Evolutionary conservation across 2,329 filamentous ascomycete species (phyloP), one percentile per base, ranked within the genome.

Genomic region (Monilinia laxa): DNA sequence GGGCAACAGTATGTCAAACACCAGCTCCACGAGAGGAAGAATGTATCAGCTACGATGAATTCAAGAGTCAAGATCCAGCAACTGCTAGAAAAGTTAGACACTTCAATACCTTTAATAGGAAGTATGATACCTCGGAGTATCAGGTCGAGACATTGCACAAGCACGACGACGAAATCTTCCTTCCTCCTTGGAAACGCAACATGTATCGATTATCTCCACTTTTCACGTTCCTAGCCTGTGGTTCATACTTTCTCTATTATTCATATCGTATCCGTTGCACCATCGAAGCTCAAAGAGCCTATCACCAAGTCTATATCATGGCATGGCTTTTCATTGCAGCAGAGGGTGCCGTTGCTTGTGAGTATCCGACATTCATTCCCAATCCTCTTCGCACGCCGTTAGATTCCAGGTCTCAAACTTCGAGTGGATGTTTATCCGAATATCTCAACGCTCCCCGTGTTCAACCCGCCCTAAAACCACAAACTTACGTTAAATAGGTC

Each of bases 241-340:
- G 42, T 12, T 55, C 71, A 7, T 72, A 72, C 47, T 71, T 73
- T 77, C 77, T 75, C 66, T 87, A 87, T 69, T 81, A 86, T 10
- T 78, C 71, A 28, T 75, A 83, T 64, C 82, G 84, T 49, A 80
- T 87, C 40, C 76, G 77, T 62, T 86, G 83, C 71, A 81, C 85
- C 64, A 74, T 84, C n/a, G 75, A 77, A 55, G 83, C 84, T 0
- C 83, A 87, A 70, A 76, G 79, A 1, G 75, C 75, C 0, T 75
- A 76, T 4, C 59, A 73, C 4, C 73, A 76, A 28, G 77, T 77
- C 2, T 87, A 81, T 68, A 77, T 79, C 5, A 80, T 82, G 55
- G 84, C 84, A 2, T 87, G 84, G 84, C 72, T 85, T 9, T 87
- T 87, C 70, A 83, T 87, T 64, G 81, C 77, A 31, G 80, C 86